Base-by-base conservation (phyloP, 2,329 filamentous ascomycete genomes). In the Sporothrix brasiliensis region DNA sequence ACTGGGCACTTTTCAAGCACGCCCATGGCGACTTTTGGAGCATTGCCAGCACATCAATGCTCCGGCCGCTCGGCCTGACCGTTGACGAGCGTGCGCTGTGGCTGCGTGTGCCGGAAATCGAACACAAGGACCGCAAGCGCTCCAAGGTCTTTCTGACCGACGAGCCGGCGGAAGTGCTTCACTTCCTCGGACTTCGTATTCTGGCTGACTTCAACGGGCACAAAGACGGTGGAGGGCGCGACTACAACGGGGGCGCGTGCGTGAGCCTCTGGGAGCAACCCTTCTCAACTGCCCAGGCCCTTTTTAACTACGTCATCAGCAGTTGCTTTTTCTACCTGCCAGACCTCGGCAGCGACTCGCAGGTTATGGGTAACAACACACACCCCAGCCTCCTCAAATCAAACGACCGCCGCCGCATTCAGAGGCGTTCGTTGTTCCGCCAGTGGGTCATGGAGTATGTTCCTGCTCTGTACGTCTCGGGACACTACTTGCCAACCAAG, bases 1-100 rank as follows among this genome's bases (percentile, higher is more conserved):
- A 83, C 41, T 94, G 91, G 91, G 82, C 84, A 50, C 78, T 87
- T 3, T 93, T 93, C 79, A 87, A 87, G 74, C 83, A 90, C 52
- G 85, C 87, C 0, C 92, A 94, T 74, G 90, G 91, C n/a, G 92
- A 94, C 74, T 70, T 88, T 0, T 89, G 89, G 84, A 90, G 87
- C 71, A 77, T 88, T 10, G 77, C 94, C 0, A 90, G 91, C 5
- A 82, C 85, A 21, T 86, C 84, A 10, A 87, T 91, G 10, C 87
- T 92, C 72, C 85, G 89, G 0, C 85, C 84, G 0, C 85, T 88
- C 49, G 91, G 91, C 1, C 84, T 95, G 9, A 91, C 87, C 0
- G 80, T 88, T 30, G 89, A 88, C 73, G 86, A 92, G 67, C 78
- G 77, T 14, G 90, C 87, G 1, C 78, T 95, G 1, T 87, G 85